These are phyloP conservation scores for Wickerhamomyces hampshirensis DNA, from an alignment of 805 yeast species.

Conservation along the genomic window DNA sequence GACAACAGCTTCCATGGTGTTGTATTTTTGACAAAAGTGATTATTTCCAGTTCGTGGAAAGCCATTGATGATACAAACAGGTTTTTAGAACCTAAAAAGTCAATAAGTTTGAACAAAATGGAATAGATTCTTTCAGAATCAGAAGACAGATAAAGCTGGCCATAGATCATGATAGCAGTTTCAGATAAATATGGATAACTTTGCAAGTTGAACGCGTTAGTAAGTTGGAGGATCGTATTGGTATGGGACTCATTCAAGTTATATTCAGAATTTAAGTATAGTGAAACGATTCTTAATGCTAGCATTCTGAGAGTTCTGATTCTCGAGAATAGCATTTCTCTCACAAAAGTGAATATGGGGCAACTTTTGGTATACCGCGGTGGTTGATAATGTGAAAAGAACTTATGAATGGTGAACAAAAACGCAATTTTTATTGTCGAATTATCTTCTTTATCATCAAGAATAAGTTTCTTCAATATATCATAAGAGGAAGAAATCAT, in stretches of 20 bases:
- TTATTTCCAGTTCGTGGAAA: slow-evolving; percentile 52
- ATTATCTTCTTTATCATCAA: slow-evolving; percentile 4
- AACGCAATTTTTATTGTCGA: slow-evolving; percentile 37
- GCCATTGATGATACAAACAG: slow-evolving; percentile 67
- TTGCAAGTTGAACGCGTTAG: slow-evolving; percentile 39
- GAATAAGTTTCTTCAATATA: not conserved
- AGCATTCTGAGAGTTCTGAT: slow-evolving; percentile 54
- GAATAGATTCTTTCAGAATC: slow-evolving; percentile 67
- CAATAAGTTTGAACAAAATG: slow-evolving; percentile 59
- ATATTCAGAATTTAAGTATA: slow-evolving; percentile 38
- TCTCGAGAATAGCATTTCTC: slow-evolving; percentile 33
- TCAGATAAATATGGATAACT: slow-evolving; percentile 45
- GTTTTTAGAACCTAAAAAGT: slow-evolving; percentile 58
- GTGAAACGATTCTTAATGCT: slow-evolving; percentile 48
- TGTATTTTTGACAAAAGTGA: slow-evolving; percentile 50
- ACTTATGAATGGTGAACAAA: slow-evolving; percentile 39
- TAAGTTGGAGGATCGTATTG: slow-evolving; percentile 35
- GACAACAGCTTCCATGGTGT: slow-evolving; percentile 78
- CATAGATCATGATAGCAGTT: slow-evolving; percentile 56
- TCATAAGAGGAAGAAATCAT: slow-evolving; percentile 1
- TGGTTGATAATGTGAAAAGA: slow-evolving; percentile 50
- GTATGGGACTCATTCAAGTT: slow-evolving; percentile 39
- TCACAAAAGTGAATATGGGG: slow-evolving; percentile 36
- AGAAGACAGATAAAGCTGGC: slow-evolving; percentile 56
- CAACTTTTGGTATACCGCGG: slow-evolving; percentile 31